phyloP scores from a whole-genome alignment of 140 eudicot genomes.

The Erigeron philadelphicus region DNA sequence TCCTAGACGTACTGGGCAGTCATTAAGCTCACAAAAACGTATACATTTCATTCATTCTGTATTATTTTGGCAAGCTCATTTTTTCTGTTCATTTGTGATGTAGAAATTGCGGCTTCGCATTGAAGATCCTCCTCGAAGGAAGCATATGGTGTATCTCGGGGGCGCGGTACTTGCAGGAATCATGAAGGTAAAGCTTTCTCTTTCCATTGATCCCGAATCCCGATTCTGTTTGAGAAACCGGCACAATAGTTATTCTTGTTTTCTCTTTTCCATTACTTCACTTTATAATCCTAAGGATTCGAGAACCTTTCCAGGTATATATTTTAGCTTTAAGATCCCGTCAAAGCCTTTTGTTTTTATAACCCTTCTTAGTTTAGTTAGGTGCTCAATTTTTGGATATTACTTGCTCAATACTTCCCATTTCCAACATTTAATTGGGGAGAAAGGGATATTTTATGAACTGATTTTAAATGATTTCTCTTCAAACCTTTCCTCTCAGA shows the following conservation, averaged over 20 bases:
- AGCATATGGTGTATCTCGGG: slow-evolving; percentile 99
- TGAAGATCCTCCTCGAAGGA: slow-evolving; percentile 98
- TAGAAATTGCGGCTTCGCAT: slow-evolving; percentile 85
- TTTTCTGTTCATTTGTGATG: slow-evolving; percentile 16
- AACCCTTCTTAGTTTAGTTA: not conserved
- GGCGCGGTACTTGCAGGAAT: slow-evolving; percentile 99
- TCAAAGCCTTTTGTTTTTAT: not conserved
- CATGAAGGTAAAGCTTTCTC: slow-evolving; percentile 60
- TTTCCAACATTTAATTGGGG: not conserved
- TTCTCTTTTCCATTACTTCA: not conserved
- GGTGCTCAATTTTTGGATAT: not conserved
- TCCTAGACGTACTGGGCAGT: not conserved
- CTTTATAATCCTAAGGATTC: not conserved
- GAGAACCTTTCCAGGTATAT: slow-evolving; percentile 9
- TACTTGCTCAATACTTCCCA: not conserved
- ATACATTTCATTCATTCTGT: slow-evolving; percentile 2
- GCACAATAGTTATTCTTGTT: slow-evolving; percentile 1
- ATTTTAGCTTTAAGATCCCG: not conserved
- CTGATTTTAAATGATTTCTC: not conserved
- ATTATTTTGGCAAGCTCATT: not conserved
- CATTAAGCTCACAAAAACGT: not conserved
- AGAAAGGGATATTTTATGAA: slow-evolving; percentile 3
- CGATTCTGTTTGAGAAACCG: not conserved
- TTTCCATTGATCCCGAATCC: slow-evolving; percentile 9
- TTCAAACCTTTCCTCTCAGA: not conserved